Percentiles rank a stretch among this genome's conserved stretches.
These are phyloP conservation scores for Alisma plantagoaquatica DNA, from an alignment of 106 monocot species.

Conservation along the genomic window DNA sequence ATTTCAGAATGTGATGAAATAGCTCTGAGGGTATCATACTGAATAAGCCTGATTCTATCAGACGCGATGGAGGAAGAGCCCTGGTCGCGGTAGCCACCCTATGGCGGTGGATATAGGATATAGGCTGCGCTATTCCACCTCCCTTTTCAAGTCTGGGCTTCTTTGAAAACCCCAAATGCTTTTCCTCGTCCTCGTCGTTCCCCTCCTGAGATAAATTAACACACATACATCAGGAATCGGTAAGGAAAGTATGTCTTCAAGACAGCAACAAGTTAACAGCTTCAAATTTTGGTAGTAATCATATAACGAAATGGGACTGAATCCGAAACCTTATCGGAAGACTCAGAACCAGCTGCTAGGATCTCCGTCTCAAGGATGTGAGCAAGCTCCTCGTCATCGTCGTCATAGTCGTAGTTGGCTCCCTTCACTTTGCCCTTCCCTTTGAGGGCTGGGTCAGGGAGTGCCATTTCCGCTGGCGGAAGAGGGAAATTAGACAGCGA, in stretches of 20 bases:
- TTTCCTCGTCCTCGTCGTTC: conserved; percentile 5
- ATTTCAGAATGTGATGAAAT: conserved; percentile 86
- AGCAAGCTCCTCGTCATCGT: conserved; percentile 58
- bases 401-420: conserved; percentile 16
- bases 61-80: background rate
- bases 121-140: background rate
- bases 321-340: background rate
- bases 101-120: background rate
- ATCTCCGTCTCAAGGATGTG: conserved; percentile 88
- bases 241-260: background rate
- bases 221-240: background rate
- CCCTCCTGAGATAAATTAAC: conserved; percentile 9
- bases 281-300: background rate
- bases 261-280: background rate
- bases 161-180: background rate
- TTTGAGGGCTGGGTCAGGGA: too few species aligned
- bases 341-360: conserved; percentile 24
- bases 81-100: too few species aligned
- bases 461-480: too few species aligned
- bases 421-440: background rate
- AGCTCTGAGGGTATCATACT: conserved; percentile 76
- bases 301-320: conserved; percentile 1
- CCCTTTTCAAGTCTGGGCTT: background rate
- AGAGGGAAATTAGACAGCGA: background rate
- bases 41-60: conserved; percentile 48